Conservation (phyloP, 148 eudicot genomes). For the Cornus controversa region DNA sequence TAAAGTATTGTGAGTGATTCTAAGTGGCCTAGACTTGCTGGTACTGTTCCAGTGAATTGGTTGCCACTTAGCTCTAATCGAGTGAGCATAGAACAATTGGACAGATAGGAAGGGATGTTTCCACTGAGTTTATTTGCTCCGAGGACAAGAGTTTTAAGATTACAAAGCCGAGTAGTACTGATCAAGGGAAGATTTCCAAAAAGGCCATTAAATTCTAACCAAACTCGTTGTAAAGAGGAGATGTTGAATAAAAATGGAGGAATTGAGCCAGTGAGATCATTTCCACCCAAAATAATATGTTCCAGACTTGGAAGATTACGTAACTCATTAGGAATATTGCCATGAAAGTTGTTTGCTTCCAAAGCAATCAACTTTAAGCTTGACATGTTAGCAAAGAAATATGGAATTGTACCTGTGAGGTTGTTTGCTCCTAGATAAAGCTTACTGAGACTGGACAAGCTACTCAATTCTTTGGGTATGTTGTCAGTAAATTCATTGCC, state of each 20-base stretch:
- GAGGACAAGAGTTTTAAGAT: slow-evolving; percentile 8
- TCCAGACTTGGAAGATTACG: not conserved
- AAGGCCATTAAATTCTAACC: slow-evolving; percentile 5
- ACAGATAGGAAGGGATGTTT: slow-evolving; percentile 9
- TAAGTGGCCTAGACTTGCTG: slow-evolving; percentile 9
- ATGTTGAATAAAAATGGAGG: slow-evolving; percentile 16
- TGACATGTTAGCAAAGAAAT: slow-evolving; percentile 6
- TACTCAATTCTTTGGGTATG: not conserved
- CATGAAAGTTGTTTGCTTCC: slow-evolving; percentile 5
- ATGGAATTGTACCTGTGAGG: slow-evolving; percentile 15
- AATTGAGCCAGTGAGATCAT: slow-evolving; percentile 18
- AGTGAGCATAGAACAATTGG: slow-evolving; percentile 17
- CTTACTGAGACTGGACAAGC: not conserved
- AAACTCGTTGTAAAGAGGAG: slow-evolving; percentile 16
- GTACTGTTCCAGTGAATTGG: slow-evolving; percentile 11
- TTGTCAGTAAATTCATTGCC: not conserved
- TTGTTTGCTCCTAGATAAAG: not conserved
- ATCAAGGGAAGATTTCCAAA: slow-evolving; percentile 18
- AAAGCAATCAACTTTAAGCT: not conserved
- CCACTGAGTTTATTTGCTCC: slow-evolving; percentile 21
- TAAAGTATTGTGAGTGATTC: not conserved
- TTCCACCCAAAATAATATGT: not conserved
- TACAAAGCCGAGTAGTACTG: slow-evolving; percentile 11
- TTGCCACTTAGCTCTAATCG: not conserved
- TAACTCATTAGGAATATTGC: slow-evolving; percentile 13